Conservation (phyloP, 306 rosid species). For the peach (Prunus persica) region DNA sequence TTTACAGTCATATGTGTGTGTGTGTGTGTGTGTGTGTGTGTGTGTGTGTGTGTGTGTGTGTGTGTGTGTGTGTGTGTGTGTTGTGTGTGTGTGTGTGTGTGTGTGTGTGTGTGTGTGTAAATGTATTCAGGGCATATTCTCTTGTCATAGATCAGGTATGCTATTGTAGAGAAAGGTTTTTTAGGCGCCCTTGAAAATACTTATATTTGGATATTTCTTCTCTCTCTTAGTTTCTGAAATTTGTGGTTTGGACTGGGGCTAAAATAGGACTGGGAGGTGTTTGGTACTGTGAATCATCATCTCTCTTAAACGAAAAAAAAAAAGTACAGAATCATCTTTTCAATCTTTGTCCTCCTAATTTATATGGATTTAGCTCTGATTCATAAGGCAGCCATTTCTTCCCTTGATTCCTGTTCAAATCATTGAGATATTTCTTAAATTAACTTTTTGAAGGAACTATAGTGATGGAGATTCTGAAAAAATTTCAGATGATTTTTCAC, state of each 20-base stretch:
- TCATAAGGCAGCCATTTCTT: too few species aligned
- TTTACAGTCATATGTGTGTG: background rate
- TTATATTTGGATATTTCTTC: too few species aligned
- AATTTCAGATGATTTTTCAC: background rate
- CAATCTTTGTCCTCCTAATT: too few species aligned
- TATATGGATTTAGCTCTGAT: background rate
- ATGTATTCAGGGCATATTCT: too few species aligned
- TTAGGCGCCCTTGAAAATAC: too few species aligned
- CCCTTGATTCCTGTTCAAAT: background rate
- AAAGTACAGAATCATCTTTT: too few species aligned
- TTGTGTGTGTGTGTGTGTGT: background rate
- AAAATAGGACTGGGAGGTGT: background rate
- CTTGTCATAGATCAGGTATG: background rate
- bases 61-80: background rate
- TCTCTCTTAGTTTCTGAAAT: background rate
- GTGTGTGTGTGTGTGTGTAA: background rate
- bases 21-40: background rate
- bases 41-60: background rate
- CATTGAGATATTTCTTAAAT: background rate
- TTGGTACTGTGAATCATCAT: too few species aligned
- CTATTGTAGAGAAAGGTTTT: background rate
- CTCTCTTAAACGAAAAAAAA: too few species aligned
- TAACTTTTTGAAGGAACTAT: background rate
- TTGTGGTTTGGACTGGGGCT: background rate
- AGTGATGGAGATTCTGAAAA: background rate